These are phyloP conservation scores for Panicum virgatum DNA, from an alignment of 202 grass and related monocot species.

Conservation along the genomic window DNA sequence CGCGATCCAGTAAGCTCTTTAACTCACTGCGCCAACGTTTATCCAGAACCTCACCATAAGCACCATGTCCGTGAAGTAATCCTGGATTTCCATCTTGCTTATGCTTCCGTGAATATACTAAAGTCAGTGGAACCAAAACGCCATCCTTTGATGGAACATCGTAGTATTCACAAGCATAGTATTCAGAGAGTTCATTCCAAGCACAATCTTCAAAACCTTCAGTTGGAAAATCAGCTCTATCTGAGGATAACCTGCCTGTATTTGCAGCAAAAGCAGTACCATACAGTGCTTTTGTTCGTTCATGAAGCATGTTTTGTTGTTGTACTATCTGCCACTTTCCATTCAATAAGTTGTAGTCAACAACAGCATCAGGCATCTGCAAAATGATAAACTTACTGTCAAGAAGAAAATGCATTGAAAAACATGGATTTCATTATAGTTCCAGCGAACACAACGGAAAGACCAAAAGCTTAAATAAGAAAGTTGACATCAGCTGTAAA, in stretches of 20 bases:
- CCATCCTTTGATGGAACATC: slow-evolving; percentile 78
- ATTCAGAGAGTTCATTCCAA: slow-evolving; percentile 92
- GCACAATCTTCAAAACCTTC: slow-evolving; percentile 46
- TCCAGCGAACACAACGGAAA: neutral
- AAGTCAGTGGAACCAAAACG: slow-evolving; percentile 68
- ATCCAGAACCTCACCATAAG: slow-evolving; percentile 94
- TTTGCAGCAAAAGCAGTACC: slow-evolving; percentile 61
- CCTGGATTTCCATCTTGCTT: slow-evolving; percentile 80
- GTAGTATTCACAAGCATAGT: slow-evolving; percentile 87
- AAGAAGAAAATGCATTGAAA: slow-evolving; percentile 24
- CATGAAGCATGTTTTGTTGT: slow-evolving; percentile 94
- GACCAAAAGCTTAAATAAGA: neutral
- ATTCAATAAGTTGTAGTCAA: slow-evolving; percentile 90
- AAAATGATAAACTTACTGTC: slow-evolving; percentile 17
- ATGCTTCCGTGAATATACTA: slow-evolving; percentile 83
- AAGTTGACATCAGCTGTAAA: slow-evolving; percentile 10
- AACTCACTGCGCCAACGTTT: slow-evolving; percentile 87
- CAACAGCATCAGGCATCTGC: slow-evolving; percentile 96
- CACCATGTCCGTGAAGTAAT: slow-evolving; percentile 93
- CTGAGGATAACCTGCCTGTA: slow-evolving; percentile 46
- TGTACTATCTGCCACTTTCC: slow-evolving; percentile 90
- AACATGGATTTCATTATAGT: slow-evolving; percentile 3
- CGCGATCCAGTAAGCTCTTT: slow-evolving; percentile 88
- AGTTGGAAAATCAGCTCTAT: slow-evolving; percentile 39
- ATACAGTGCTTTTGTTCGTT: slow-evolving; percentile 79